Base-by-base conservation (phyloP, 495 filamentous ascomycete species). In the Penicillium argentinense region DNA sequence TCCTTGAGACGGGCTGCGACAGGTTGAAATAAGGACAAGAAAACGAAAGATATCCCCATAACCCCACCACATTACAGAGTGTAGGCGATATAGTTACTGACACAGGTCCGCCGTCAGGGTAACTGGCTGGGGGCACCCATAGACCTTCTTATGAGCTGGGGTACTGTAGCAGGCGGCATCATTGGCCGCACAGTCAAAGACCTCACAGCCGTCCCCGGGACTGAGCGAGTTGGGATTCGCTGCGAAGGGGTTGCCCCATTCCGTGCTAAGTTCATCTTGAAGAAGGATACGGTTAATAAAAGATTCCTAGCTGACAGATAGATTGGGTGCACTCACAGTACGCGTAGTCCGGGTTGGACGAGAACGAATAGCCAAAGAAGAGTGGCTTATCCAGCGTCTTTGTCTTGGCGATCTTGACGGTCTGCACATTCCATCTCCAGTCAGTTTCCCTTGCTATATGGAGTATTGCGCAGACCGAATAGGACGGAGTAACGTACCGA, bases 331-430 rank as follows among this genome's bases (percentile, higher is more conserved):
- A 61, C 60, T 58, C 28, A 64, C 57, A 64, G 49, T 61, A 64
- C 1, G 51, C 57, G 32, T 64, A 64, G 54, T 64, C 49, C 3
- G 60, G 60, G 41, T 52, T 58, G 9, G 54, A 56, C 3, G 50
- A 53, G 49, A 64, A 59, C 12, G 60, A 63, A 43, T 63, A 63
- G 39, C 57, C 57, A 51, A 63, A 64, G 49, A 64, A 64, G 42
- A 61, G 54, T 49, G 57, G 60, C 5, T 13, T 45, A 28, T 27
- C 16, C 14, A 64, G 46, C 19, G 60, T 64, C 44, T 64, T 64
- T 36, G 57, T 53, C 39, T 54, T 58, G 32, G 53, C 48, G 18
- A 64, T 64, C 47, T 64, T 64, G 17, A 64, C 32, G 27, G 57
- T 64, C 60, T 64, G 14, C 41, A 42, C 21, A 45, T 54, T 47